Conservation (phyloP, 2,329 filamentous ascomycete genomes). For the Corinectria fuckeliana region DNA sequence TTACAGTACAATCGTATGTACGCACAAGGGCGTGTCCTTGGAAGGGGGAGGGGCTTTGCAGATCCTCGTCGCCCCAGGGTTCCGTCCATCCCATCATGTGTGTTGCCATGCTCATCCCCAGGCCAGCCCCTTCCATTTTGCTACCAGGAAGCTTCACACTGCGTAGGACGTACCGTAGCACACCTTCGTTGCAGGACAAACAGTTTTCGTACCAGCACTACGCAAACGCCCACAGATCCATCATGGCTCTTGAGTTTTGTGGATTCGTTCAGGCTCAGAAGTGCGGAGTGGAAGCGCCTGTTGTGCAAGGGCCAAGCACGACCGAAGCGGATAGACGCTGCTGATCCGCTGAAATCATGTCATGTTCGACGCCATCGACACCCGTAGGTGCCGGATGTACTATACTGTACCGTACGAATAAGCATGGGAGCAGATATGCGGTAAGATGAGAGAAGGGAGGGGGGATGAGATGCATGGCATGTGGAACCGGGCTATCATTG, state of each 20-base stretch:
- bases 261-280: neutral
- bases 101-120: too few relatives aligned
- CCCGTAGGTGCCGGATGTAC: neutral
- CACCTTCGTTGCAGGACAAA: too few relatives aligned
- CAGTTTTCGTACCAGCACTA: conserved; percentile 17
- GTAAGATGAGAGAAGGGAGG: neutral
- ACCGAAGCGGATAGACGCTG: conserved; percentile 33
- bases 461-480: neutral
- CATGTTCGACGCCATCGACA: neutral
- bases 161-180: neutral
- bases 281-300: conserved; percentile 1
- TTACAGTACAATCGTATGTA: neutral
- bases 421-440: neutral
- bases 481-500: conserved; percentile 7
- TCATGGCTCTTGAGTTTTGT: neutral
- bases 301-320: conserved; percentile 8
- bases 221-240: conserved; percentile 7
- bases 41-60: neutral
- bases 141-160: neutral
- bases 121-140: neutral
- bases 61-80: conserved; percentile 34
- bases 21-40: neutral
- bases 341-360: conserved; percentile 35
- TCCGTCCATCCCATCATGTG: conserved; percentile 19
- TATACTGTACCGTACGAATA: neutral